Evolutionary conservation across 805 yeast genomes (phyloP).

Genomic region (Candida stauntonica): DNA sequence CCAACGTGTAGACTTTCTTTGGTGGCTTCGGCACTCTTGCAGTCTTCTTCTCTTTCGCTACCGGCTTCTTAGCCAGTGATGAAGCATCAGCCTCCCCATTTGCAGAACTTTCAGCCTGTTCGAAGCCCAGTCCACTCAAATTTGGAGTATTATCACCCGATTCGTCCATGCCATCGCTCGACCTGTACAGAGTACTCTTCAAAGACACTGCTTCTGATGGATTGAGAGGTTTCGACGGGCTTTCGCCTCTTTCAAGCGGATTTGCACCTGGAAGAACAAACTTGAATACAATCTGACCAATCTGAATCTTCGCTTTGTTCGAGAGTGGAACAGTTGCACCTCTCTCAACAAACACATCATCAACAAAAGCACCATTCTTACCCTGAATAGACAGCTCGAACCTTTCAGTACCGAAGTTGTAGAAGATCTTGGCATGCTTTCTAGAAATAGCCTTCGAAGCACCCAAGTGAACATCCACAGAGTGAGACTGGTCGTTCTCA

Average conservation of each 20-base stretch:
- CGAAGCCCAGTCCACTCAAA: constrained; percentile 23
- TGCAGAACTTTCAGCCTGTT: constrained; percentile 14
- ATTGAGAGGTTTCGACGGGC: constrained; percentile 40
- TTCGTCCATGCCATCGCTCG: constrained; percentile 7
- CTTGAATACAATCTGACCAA: constrained; percentile 86
- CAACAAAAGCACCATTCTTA: constrained; percentile 95
- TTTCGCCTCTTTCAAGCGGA: constrained; percentile 29
- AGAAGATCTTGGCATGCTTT: constrained; percentile 91
- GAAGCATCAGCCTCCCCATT: constrained; percentile 4
- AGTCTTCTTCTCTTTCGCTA: constrained; percentile 41
- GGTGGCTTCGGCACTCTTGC: constrained; percentile 48
- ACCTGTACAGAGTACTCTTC: constrained; percentile 43
- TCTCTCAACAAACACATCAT: constrained; percentile 81
- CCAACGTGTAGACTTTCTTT: constrained; percentile 65
- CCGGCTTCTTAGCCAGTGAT: constrained; percentile 25
- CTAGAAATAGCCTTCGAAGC: constrained; percentile 90
- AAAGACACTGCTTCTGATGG: constrained; percentile 61
- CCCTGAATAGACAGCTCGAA: constrained; percentile 91
- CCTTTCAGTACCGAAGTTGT: constrained; percentile 93
- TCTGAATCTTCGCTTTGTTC: constrained; percentile 82
- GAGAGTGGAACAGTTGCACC: constrained; percentile 86
- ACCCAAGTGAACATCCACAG: constrained; percentile 90
- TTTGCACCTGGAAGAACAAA: constrained; percentile 79
- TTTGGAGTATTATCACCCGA: constrained; percentile 17
- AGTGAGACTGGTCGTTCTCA: constrained; percentile 60